These are phyloP conservation scores for Moesziomyces antarcticus DNA, from an alignment of 1,284 basidiomycete genomes.

Conservation along the genomic window DNA sequence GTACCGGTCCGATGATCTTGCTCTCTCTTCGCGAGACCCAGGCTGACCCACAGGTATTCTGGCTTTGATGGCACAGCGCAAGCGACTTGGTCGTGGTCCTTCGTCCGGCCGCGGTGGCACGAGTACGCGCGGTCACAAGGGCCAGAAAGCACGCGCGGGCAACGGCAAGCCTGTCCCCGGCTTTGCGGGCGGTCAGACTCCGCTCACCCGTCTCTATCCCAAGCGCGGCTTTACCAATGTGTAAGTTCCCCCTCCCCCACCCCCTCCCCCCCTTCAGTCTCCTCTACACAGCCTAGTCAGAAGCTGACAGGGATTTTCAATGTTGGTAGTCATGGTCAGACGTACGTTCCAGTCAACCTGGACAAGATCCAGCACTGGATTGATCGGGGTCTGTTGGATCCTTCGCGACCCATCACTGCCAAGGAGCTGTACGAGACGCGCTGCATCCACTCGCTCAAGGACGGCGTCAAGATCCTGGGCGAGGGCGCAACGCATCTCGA, in stretches of 20 bases:
- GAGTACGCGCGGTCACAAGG: constrained; percentile 92
- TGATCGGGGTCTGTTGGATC: constrained; percentile 81
- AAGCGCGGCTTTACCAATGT: constrained; percentile 93
- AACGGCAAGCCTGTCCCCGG: constrained; percentile 81
- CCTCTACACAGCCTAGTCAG: not conserved
- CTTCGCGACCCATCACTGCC: constrained; percentile 87
- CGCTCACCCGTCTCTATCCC: constrained; percentile 88
- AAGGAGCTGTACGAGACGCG: constrained; percentile 84
- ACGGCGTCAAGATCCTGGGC: constrained; percentile 91
- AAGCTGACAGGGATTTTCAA: not conserved
- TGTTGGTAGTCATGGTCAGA: constrained; percentile 68
- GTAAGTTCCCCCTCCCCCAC: constrained; percentile 73
- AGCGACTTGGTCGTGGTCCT: constrained; percentile 92
- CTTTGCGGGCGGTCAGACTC: constrained; percentile 97
- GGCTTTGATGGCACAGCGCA: constrained; percentile 72
- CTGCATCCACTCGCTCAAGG: constrained; percentile 85
- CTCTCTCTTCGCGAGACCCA: not conserved
- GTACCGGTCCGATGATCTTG: not conserved
- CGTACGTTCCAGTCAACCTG: constrained; percentile 85
- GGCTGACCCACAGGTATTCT: not conserved
- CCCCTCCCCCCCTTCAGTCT: not conserved
- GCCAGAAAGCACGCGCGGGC: constrained; percentile 91
- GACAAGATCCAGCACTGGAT: constrained; percentile 91
- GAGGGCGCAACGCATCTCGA: constrained; percentile 79
- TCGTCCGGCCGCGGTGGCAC: constrained; percentile 90